Evolutionary conservation across 2,329 filamentous ascomycete genomes (phyloP).

Genomic region (Cercospora zeina): DNA sequence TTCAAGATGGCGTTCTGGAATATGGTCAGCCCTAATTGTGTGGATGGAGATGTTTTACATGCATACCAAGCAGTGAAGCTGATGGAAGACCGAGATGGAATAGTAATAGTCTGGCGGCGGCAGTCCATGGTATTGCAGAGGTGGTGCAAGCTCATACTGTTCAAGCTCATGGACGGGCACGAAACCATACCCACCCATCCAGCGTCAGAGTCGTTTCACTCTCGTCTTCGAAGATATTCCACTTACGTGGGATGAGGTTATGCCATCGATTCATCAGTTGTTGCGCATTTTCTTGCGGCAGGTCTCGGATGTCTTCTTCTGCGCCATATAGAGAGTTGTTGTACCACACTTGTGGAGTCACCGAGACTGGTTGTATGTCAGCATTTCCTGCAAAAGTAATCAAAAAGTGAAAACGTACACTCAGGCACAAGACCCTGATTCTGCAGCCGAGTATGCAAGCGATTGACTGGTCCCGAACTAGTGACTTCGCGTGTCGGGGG

Average conservation of each 20-base stretch:
- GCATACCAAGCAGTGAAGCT: slow-evolving; percentile 19
- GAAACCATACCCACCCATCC: slow-evolving; percentile 13
- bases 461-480: neutral
- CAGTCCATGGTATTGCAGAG: slow-evolving; percentile 12
- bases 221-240: neutral
- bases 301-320: slow-evolving; percentile 3
- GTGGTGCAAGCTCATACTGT: slow-evolving; percentile 13
- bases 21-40: neutral
- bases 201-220: neutral
- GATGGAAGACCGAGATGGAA: slow-evolving; percentile 16
- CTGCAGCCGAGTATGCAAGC: neutral
- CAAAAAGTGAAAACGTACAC: neutral
- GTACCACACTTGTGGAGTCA: slow-evolving; percentile 9
- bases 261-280: slow-evolving; percentile 15
- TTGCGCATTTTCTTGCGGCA: slow-evolving; percentile 8
- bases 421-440: slow-evolving; percentile 11
- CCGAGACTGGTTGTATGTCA: slow-evolving; percentile 7
- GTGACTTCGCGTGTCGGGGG: neutral
- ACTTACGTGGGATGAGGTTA: slow-evolving; percentile 13
- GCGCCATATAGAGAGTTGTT: slow-evolving; percentile 17
- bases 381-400: neutral
- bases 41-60: neutral
- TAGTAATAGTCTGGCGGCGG: slow-evolving; percentile 18
- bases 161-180: slow-evolving; percentile 15
- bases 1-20: slow-evolving; percentile 14